Evolutionary conservation across 306 rosid species (phyloP).

Genomic region (Medicago lupulina): DNA sequence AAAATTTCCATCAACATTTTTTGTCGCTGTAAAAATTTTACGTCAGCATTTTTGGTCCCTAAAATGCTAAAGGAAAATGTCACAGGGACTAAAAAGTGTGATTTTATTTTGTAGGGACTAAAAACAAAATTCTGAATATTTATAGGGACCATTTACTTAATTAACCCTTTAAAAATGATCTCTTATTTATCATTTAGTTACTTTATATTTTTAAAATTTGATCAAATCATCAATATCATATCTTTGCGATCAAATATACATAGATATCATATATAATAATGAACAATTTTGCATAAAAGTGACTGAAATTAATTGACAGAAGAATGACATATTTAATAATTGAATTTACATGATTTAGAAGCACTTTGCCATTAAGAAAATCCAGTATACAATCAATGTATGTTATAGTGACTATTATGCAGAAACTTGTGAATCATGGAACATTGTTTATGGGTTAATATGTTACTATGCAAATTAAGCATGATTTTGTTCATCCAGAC

Average conservation of each 20-base stretch:
- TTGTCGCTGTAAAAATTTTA: no score
- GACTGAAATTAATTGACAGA: not conserved
- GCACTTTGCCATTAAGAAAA: constrained; percentile 4
- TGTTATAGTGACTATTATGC: constrained; percentile 7
- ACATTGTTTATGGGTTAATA: constrained; percentile 5
- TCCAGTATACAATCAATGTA: not conserved
- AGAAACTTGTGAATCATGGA: constrained; percentile 3
- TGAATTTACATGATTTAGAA: not conserved
- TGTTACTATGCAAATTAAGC: not conserved
- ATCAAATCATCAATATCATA: constrained; percentile 8
- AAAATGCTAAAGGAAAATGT: no score
- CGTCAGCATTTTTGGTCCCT: no score
- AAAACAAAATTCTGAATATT: no score
- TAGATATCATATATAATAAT: constrained; percentile 15
- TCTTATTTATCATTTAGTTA: constrained; percentile 1
- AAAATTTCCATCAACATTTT: no score
- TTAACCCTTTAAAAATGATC: not conserved
- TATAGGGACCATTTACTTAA: no score
- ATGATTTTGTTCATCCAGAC: constrained; percentile 9
- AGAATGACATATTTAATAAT: not conserved
- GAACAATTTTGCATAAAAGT: not conserved
- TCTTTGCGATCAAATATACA: constrained; percentile 10
- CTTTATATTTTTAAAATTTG: not conserved
- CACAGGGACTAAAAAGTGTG: no score
- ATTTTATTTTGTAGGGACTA: no score